Percentiles rank a stretch among this genome's conserved stretches.
Evolutionary conservation across 495 filamentous ascomycete genomes (phyloP).

Genomic region (Xylaria sp.): DNA sequence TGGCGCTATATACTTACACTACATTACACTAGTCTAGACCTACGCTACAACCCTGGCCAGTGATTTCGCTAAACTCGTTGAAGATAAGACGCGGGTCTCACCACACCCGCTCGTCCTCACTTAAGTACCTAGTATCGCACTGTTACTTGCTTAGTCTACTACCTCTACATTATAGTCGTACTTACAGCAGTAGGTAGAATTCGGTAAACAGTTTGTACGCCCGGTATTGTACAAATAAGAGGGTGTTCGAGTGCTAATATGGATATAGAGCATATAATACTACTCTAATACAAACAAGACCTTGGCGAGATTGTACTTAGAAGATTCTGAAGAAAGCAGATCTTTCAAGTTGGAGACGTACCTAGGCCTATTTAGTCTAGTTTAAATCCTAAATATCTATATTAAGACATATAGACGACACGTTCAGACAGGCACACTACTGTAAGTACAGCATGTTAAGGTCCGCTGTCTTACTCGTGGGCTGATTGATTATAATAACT

Average conservation of each 20-base stretch:
- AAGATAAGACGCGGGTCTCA: constrained; percentile 30
- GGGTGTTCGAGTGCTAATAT: not conserved
- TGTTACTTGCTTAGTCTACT: not conserved
- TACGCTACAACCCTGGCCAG: constrained; percentile 5
- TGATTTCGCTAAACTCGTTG: constrained; percentile 22
- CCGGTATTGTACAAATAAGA: not conserved
- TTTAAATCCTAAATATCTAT: not conserved
- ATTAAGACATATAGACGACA: constrained; percentile 13
- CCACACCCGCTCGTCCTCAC: not conserved
- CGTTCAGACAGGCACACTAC: not conserved
- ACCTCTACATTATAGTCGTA: not conserved
- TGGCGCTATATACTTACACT: not conserved
- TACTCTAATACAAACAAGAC: not conserved
- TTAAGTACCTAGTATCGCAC: not conserved
- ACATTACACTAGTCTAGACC: not conserved
- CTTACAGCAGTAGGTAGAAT: not conserved
- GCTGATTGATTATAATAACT: not conserved
- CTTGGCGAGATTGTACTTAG: not conserved
- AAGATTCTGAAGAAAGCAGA: constrained; percentile 1
- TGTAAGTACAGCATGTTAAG: not conserved
- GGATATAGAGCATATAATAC: not conserved
- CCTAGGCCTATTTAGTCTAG: not conserved
- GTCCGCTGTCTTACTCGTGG: not conserved
- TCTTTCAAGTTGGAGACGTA: not conserved
- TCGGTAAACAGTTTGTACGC: not conserved